Conservation (phyloP, 192 early-diverging fungal genomes). For the Coemansia sp. region DNA sequence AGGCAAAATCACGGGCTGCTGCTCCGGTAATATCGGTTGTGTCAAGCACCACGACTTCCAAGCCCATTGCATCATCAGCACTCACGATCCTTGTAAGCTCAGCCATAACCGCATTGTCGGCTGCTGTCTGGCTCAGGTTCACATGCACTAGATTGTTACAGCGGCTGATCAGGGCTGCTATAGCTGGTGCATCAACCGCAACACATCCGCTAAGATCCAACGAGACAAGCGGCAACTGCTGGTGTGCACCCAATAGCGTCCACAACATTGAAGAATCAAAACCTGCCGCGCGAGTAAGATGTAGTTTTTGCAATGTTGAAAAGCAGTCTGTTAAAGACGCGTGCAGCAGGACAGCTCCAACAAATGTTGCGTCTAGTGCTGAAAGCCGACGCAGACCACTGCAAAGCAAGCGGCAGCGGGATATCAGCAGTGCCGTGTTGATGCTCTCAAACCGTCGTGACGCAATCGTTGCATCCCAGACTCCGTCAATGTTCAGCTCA, state of each 20-base stretch:
- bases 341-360: neutral
- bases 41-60: slow-evolving; percentile 30
- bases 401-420: slow-evolving; percentile 12
- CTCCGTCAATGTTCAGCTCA: slow-evolving; percentile 37
- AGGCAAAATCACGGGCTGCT: slow-evolving; percentile 40
- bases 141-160: slow-evolving; percentile 31
- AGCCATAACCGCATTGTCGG: slow-evolving; percentile 30
- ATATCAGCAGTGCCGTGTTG: slow-evolving; percentile 1
- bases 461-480: slow-evolving; percentile 21
- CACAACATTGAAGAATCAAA: slow-evolving; percentile 10
- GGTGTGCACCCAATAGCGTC: neutral
- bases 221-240: slow-evolving; percentile 18
- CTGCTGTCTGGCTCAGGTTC: slow-evolving; percentile 32
- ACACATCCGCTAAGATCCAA: slow-evolving; percentile 43
- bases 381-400: slow-evolving; percentile 21
- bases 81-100: slow-evolving; percentile 13
- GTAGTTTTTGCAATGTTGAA: slow-evolving; percentile 20
- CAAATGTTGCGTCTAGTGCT: slow-evolving; percentile 20
- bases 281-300: slow-evolving; percentile 19
- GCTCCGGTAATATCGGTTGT: slow-evolving; percentile 36
- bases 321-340: slow-evolving; percentile 12
- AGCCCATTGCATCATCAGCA: neutral
- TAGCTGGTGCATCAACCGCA: slow-evolving; percentile 11
- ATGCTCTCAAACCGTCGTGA: slow-evolving; percentile 20
- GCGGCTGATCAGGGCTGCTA: slow-evolving; percentile 15